A percentile compares a stretch with the other conserved stretches of the same genome.
These are phyloP conservation scores for Nicotiana knightiana DNA, from an alignment of 257 asterid genomes.

Conservation along the genomic window DNA sequence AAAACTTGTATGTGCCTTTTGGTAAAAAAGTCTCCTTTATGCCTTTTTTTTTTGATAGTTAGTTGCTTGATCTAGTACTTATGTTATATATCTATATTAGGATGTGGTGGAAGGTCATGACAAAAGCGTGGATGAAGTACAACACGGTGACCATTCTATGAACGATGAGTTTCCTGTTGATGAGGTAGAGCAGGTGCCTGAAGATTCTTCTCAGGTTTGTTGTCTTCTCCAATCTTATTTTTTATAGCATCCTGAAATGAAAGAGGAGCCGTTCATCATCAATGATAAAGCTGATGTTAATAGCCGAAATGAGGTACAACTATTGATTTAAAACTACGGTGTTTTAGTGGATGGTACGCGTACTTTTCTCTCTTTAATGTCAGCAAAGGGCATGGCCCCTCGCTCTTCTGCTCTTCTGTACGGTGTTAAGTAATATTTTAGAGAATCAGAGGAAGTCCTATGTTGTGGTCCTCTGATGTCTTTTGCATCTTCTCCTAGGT, in stretches of 20 bases:
- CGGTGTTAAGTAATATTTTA: no score
- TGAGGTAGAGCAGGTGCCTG: constrained; percentile 28
- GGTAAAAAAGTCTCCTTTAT: background rate
- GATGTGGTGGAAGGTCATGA: constrained; percentile 45
- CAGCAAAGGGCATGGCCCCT: no score
- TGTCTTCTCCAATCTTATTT: constrained; percentile 7
- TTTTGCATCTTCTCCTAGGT: no score
- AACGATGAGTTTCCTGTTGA: constrained; percentile 27
- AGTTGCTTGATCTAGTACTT: background rate
- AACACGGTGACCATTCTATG: constrained; percentile 31
- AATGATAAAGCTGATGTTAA: constrained; percentile 34
- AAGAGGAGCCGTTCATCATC: constrained; percentile 25
- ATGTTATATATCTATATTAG: constrained; percentile 28
- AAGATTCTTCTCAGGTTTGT: constrained; percentile 41
- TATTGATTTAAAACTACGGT: constrained; percentile 5
- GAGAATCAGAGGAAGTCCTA: no score
- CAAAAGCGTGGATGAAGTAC: constrained; percentile 36
- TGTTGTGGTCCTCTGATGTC: no score
- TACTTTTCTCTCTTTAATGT: no score
- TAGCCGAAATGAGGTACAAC: constrained; percentile 42
- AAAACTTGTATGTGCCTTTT: background rate
- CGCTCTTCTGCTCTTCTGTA: no score
- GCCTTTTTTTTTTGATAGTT: no score
- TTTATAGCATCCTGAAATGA: constrained; percentile 35
- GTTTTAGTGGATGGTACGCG: no score